These are phyloP conservation scores for Tolypocladium tropicale DNA, from an alignment of 2,329 filamentous ascomycete genomes.

Conservation along the genomic window DNA sequence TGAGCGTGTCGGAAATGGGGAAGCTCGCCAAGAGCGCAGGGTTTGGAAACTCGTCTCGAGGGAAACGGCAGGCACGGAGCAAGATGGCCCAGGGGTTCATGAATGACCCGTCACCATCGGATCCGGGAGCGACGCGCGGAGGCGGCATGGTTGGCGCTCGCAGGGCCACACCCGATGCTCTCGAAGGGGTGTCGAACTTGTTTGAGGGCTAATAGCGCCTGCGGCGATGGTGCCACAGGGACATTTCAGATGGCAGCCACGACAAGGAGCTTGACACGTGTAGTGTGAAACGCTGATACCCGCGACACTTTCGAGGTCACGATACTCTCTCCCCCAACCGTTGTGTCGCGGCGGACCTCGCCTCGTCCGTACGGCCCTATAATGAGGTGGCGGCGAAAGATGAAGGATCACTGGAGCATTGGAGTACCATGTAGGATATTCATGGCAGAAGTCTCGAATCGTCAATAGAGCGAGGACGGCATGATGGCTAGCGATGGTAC, in stretches of 20 bases:
- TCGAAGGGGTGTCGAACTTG: constrained; percentile 45
- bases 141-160: constrained; percentile 16
- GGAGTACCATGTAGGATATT: background rate
- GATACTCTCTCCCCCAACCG: background rate
- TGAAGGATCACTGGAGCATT: background rate
- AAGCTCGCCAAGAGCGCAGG: constrained; percentile 55
- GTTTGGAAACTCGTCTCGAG: constrained; percentile 15
- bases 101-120: constrained; percentile 34
- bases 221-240: background rate
- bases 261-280: background rate
- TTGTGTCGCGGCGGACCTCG: background rate
- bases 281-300: background rate
- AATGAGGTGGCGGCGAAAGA: background rate
- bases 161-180: constrained; percentile 34
- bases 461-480: too few species aligned
- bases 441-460: background rate
- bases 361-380: too few species aligned
- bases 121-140: constrained; percentile 16
- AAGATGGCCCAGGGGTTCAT: constrained; percentile 58
- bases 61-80: constrained; percentile 18
- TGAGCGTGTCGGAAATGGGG: constrained; percentile 89
- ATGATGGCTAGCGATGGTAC: too few species aligned
- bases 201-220: constrained; percentile 25
- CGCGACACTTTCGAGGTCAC: background rate
- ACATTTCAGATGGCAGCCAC: background rate